Base-by-base conservation (phyloP, 2,329 filamentous ascomycete species). In the Alternaria consortialis region DNA sequence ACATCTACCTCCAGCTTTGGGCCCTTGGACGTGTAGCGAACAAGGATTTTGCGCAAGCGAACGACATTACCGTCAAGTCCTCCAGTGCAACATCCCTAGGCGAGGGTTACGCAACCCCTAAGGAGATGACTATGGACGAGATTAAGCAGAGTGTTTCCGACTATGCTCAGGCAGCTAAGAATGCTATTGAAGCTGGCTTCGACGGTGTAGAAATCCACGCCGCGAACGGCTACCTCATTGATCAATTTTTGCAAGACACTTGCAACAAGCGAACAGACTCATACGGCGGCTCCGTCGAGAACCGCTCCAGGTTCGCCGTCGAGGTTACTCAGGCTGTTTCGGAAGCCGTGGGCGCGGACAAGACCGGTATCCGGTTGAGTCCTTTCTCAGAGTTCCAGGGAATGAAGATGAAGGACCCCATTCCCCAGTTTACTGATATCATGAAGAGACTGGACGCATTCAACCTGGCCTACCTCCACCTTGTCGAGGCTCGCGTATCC, bases 191-290 rank as follows among this genome's bases (percentile, higher is more conserved):
- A 47, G 86, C 84, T 4, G 86, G 86, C 0, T 86, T 88, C 64
- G 89, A 91, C 69, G 86, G 87, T 4, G 83, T 91, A 15, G 89
- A 84, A 62, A 76, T 84, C 12, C 81, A 83, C 63, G 82, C 74
- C 34, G 88, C 88, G 1, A 89, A 91, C 67, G 89, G 89, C 6
- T 92, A 92, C 71, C 81, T 93, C 1, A 75, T 91, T 25, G 84
- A 85, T 57, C 84, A 90, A 66, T 93, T 93, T 75, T 79, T 90
- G 12, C 89, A 87, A 64, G 84, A 86, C 61, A 82, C 76, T 5
- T 78, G 80, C 67, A 90, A 90, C 76, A 80, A 80, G 50, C 82
- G 87, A 2, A 85, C 77, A 2, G 84, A 86, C 61, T 12, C 68
- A 50, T 53, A 85, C 77, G 78, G 84, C 77, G 84, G 84, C 7